Percentiles rank a stretch among this genome's conserved stretches.
Evolutionary conservation across 2,329 filamentous ascomycete genomes (phyloP).

Genomic region (Ophiocordyceps unilateralis): DNA sequence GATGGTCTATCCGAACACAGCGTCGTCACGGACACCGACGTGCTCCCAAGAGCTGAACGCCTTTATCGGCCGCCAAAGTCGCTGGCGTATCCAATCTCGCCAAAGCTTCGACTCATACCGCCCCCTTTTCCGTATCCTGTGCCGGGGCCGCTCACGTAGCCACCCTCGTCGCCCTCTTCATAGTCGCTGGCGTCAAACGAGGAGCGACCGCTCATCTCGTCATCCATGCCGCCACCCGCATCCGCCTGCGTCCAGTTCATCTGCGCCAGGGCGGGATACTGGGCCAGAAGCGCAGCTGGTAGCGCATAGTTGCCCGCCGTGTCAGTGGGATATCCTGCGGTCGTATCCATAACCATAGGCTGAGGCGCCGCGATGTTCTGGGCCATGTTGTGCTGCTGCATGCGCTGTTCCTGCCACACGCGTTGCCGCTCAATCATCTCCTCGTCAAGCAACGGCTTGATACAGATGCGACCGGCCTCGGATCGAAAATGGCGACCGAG

Average conservation of each 20-base stretch:
- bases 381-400: constrained; percentile 46
- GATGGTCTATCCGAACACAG: background rate
- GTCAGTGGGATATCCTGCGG: constrained; percentile 40
- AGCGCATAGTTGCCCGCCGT: constrained; percentile 44
- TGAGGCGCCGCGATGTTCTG: constrained; percentile 40
- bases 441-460: constrained; percentile 92
- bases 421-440: constrained; percentile 73
- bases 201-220: constrained; percentile 61
- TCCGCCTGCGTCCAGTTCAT: constrained; percentile 60
- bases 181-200: constrained; percentile 72
- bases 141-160: constrained; percentile 47
- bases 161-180: constrained; percentile 54
- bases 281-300: constrained; percentile 74
- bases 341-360: constrained; percentile 41
- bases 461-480: constrained; percentile 88
- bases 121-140: constrained; percentile 38
- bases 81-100: constrained; percentile 33
- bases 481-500: constrained; percentile 88
- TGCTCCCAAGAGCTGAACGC: background rate
- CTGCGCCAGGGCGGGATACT: constrained; percentile 84
- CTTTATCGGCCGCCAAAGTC: constrained; percentile 29
- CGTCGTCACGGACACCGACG: too few species aligned
- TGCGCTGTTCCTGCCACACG: constrained; percentile 54
- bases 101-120: constrained; percentile 34
- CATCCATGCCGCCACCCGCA: constrained; percentile 55